phyloP scores from a whole-genome alignment of 1,139 yeast species.

The Debaryomyces udenii region DNA sequence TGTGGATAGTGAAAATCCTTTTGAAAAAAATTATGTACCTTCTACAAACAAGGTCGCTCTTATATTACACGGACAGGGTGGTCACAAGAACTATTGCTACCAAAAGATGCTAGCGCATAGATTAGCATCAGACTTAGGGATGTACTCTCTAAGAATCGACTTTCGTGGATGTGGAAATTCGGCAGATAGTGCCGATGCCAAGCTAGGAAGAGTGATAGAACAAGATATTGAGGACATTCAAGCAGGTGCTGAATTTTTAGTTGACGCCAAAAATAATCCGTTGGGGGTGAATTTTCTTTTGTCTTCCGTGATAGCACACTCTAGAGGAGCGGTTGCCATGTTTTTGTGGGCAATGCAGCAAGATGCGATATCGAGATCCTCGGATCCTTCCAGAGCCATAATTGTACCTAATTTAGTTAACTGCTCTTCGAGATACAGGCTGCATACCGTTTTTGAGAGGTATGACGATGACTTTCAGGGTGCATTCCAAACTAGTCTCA shows the following conservation, averaged over 20 bases:
- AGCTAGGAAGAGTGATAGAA: constrained; percentile 55
- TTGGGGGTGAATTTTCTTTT: constrained; percentile 46
- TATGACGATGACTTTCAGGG: constrained; percentile 27
- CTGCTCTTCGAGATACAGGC: constrained; percentile 66
- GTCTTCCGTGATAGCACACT: constrained; percentile 68
- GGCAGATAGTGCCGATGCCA: constrained; percentile 49
- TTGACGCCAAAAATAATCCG: constrained; percentile 37
- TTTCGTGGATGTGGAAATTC: constrained; percentile 87
- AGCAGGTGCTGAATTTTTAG: constrained; percentile 50
- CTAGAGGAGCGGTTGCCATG: constrained; percentile 81
- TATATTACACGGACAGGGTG: constrained; percentile 76
- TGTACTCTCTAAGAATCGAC: constrained; percentile 73
- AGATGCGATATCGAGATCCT: constrained; percentile 32
- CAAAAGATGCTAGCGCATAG: constrained; percentile 64
- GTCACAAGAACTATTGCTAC: constrained; percentile 81
- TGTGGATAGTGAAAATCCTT: constrained; percentile 27
- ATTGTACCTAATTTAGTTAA: constrained; percentile 68
- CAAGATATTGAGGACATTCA: constrained; percentile 75
- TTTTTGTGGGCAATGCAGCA: constrained; percentile 66
- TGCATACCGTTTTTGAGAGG: constrained; percentile 40
- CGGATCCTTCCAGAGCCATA: constrained; percentile 32
- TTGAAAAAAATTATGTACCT: constrained; percentile 35
- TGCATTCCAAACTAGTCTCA: constrained; percentile 35
- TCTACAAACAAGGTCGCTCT: constrained; percentile 43
- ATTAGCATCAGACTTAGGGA: constrained; percentile 61